Evolutionary conservation across 495 filamentous ascomycete species (phyloP).

Genomic region (Tuber microsphaerosporum): DNA sequence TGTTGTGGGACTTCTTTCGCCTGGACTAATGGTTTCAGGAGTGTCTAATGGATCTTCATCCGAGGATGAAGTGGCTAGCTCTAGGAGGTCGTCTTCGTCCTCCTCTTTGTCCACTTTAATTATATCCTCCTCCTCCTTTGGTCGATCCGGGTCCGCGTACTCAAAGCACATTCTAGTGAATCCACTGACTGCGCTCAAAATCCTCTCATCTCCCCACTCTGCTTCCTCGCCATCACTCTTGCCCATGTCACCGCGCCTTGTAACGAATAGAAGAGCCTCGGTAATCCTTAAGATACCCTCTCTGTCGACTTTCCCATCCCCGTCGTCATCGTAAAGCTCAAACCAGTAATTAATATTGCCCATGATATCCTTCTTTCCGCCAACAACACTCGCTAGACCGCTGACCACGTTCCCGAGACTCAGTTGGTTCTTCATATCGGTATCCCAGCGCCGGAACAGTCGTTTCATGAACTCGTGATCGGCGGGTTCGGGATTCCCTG

Average conservation of each 20-base stretch:
- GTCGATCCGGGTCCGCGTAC: constrained; percentile 90
- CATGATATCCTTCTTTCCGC: constrained; percentile 82
- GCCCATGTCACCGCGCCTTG: constrained; percentile 74
- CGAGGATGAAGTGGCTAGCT: constrained; percentile 42
- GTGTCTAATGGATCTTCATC: constrained; percentile 40
- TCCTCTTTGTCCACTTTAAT: constrained; percentile 42
- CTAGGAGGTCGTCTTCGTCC: constrained; percentile 59
- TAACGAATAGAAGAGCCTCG: constrained; percentile 87
- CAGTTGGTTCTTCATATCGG: constrained; percentile 62
- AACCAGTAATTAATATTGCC: constrained; percentile 96
- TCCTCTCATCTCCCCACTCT: constrained; percentile 55
- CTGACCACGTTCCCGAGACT: constrained; percentile 85
- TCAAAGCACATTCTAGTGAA: constrained; percentile 97
- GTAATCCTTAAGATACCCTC: constrained; percentile 94
- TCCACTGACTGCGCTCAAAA: constrained; percentile 82
- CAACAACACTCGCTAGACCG: constrained; percentile 82
- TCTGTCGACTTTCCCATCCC: constrained; percentile 87
- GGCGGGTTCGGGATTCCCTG: constrained; percentile 67
- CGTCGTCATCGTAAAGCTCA: constrained; percentile 87
- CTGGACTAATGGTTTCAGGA: not conserved
- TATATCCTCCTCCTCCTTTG: constrained; percentile 44
- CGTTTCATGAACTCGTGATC: constrained; percentile 93
- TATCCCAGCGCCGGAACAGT: constrained; percentile 82
- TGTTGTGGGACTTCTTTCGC: constrained; percentile 9
- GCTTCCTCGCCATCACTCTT: constrained; percentile 50